Evolutionary conservation across 2,329 filamentous ascomycete species (phyloP), one percentile per base, ranked within the genome.

Genomic region (Calonectria fujianensis): DNA sequence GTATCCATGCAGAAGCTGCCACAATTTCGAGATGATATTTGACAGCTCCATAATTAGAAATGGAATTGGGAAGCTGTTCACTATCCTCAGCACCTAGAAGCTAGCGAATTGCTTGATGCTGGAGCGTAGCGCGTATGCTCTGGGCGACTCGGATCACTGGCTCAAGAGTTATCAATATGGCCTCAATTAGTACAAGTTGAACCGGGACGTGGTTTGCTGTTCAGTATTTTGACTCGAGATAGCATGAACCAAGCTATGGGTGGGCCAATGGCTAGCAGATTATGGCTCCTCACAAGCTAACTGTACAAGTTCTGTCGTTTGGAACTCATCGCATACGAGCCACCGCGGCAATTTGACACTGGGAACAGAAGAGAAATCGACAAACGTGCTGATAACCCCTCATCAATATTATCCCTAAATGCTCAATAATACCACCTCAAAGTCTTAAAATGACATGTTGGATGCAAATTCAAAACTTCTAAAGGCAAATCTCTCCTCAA

Each of bases 91-190:
- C 35, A 75, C 70, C 11, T 85, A 83, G 84, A 67, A 77, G 24
- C 77, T 77, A 66, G 68, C 69, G 16, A 74, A 74, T 39, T 51
- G 71, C 35, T 75, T 86, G 75, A 78, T 78, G 8, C 76, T 85
- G 74, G 85, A 86, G 76, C 72, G 85, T 18, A 83, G 82, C 67
- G 80, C 74, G 2, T 78, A 82, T 54, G 84, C 82, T 63, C 83
- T 81, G 14, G 85, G 83, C 72, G 83, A 86, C 78, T 80, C 67
- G 16, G 72, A 84, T 61, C 82, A 85, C 74, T 85, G 76, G 77
- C 84, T 84, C 73, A 82, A 82, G 73, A 77, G 82, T 71, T 74
- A 77, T 31, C 59, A 78, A 72, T 82, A 83, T 35, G 39, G 48
- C 54, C 75, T 75, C 10, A 76, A 82, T 59, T 10, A 80, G 27